These are phyloP conservation scores for Apiospora saccharicola DNA, from an alignment of 2,329 filamentous ascomycete genomes.

Conservation along the genomic window DNA sequence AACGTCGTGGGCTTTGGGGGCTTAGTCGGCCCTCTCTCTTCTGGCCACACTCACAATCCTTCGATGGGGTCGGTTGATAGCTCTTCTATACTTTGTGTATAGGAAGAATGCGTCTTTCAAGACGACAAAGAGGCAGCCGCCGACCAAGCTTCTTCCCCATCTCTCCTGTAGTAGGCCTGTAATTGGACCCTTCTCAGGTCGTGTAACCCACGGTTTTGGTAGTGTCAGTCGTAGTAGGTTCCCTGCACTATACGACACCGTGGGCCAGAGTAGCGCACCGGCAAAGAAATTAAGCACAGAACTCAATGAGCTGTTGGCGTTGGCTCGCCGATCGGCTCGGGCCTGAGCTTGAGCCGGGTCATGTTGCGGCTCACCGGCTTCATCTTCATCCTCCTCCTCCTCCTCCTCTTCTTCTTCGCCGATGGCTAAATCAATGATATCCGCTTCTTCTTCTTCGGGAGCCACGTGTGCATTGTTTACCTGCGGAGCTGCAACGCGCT, in stretches of 20 bases:
- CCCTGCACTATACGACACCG: constrained; percentile 80
- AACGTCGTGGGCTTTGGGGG: neutral
- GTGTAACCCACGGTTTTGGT: constrained; percentile 71
- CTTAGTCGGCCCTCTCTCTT: constrained; percentile 32
- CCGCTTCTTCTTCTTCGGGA: neutral
- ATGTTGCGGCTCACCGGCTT: neutral
- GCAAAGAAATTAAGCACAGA: constrained; percentile 54
- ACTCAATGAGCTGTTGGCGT: constrained; percentile 25
- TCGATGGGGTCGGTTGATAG: constrained; percentile 61
- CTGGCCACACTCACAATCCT: constrained; percentile 59
- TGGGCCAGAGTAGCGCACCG: constrained; percentile 76
- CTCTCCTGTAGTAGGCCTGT: constrained; percentile 79
- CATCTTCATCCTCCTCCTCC: constrained; percentile 23
- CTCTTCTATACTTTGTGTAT: constrained; percentile 70
- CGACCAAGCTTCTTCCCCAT: constrained; percentile 89
- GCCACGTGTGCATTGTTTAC: neutral
- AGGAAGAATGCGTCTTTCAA: constrained; percentile 73
- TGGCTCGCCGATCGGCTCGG: constrained; percentile 18
- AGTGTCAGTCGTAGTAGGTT: constrained; percentile 74
- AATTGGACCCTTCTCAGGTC: constrained; percentile 39
- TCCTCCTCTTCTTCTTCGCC: constrained; percentile 25
- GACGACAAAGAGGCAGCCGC: constrained; percentile 88
- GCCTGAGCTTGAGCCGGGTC: constrained; percentile 6
- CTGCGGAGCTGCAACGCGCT: neutral
- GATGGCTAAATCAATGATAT: constrained; percentile 36